Conservation (phyloP, 176 grass and related monocot species). For the Saccharum officinarum region DNA sequence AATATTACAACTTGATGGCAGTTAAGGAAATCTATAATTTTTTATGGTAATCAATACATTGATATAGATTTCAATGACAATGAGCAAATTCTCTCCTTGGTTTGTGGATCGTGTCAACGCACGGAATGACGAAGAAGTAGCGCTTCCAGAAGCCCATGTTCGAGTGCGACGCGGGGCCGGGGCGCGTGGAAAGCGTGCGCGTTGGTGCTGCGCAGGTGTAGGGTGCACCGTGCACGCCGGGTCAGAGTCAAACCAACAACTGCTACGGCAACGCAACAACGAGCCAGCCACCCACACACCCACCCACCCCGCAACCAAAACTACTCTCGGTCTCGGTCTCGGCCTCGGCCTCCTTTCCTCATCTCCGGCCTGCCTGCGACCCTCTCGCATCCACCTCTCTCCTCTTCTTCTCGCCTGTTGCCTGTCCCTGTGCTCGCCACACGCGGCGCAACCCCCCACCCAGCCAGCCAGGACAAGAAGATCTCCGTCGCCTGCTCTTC, state of each 20-base stretch:
- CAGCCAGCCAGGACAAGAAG: neutral
- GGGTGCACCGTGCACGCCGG: neutral
- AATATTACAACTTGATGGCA: too few relatives aligned
- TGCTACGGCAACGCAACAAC: neutral
- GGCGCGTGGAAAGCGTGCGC: conserved; percentile 33
- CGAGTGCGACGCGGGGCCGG: neutral
- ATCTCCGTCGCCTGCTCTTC: conserved; percentile 8
- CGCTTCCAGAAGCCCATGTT: neutral
- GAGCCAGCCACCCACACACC: neutral
- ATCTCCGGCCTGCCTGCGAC: neutral
- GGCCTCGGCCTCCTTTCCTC: neutral
- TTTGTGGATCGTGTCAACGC: neutral
- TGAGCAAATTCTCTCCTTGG: too few relatives aligned
- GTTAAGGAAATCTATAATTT: too few relatives aligned
- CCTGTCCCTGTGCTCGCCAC: conserved; percentile 28
- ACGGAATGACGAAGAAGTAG: neutral
- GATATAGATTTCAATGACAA: too few relatives aligned
- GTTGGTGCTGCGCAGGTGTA: too few relatives aligned
- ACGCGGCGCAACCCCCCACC: neutral
- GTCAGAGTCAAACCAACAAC: conserved; percentile 24
- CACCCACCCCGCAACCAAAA: neutral
- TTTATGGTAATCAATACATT: too few relatives aligned
- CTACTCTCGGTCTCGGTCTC: neutral
- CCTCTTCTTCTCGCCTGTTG: neutral
- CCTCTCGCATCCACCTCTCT: neutral